These are phyloP conservation scores for Keqinozyma sinolaborantium DNA, from an alignment of 1,139 yeast species.

Conservation along the genomic window DNA sequence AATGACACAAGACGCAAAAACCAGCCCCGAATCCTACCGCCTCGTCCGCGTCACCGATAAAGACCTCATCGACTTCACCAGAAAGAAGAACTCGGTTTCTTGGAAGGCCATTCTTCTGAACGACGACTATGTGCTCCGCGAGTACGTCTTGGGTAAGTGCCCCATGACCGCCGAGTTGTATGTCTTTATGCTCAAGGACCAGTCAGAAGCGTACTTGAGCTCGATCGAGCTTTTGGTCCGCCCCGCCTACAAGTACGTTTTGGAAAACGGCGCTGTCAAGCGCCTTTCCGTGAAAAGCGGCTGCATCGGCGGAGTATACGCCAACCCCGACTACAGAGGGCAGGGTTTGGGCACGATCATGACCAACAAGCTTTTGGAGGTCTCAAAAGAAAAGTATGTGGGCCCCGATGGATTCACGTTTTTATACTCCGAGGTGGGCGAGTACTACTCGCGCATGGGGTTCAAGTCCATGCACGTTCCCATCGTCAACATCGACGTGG, in stretches of 20 bases:
- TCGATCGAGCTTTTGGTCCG: conserved; percentile 39
- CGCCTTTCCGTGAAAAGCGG: conserved; percentile 34
- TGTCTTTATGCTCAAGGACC: conserved; percentile 27
- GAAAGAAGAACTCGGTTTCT: conserved; percentile 40
- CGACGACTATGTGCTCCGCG: conserved; percentile 52
- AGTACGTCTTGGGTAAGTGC: conserved; percentile 37
- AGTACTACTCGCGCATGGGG: conserved; percentile 58
- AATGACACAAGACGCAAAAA: no score
- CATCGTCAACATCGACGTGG: conserved; percentile 2
- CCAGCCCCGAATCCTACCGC: no score
- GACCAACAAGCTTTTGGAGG: conserved; percentile 47
- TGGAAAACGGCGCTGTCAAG: conserved; percentile 15
- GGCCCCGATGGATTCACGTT: conserved; percentile 43
- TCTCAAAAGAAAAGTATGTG: conserved; percentile 17
- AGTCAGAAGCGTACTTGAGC: conserved; percentile 18
- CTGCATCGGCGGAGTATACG: conserved; percentile 65
- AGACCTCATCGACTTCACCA: conserved; percentile 45
- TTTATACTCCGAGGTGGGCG: conserved; percentile 72
- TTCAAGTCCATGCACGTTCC: conserved; percentile 51
- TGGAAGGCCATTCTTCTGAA: conserved; percentile 52
- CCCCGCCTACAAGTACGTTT: conserved; percentile 21
- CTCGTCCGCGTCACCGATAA: conserved; percentile 28
- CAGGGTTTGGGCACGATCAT: conserved; percentile 62
- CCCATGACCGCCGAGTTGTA: conserved; percentile 26
- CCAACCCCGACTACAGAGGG: conserved; percentile 54